These are phyloP conservation scores for Corymbia citriodora DNA, from an alignment of 441 rosid species.

Conservation along the genomic window DNA sequence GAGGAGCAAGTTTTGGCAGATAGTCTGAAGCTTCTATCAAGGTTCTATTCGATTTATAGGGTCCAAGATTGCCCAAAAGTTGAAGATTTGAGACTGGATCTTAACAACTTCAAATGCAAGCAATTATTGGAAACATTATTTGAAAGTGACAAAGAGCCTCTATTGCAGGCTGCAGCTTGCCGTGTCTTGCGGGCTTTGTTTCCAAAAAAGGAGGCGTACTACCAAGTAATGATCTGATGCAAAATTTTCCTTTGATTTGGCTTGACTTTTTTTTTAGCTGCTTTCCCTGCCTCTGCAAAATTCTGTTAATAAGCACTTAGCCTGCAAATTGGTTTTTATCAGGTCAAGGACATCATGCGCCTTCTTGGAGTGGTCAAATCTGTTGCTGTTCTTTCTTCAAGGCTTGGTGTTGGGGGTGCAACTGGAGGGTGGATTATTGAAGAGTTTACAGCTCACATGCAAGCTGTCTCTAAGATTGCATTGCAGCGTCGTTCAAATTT, in stretches of 20 bases:
- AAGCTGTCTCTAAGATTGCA: slow-evolving; percentile 98
- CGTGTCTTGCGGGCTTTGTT: slow-evolving; percentile 86
- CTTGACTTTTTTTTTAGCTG: neutral
- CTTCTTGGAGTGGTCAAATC: slow-evolving; percentile 98
- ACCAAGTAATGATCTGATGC: slow-evolving; percentile 50
- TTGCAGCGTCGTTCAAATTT: slow-evolving; percentile 91
- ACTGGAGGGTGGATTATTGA: slow-evolving; percentile 87
- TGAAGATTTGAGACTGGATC: slow-evolving; percentile 53
- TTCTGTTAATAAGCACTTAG: neutral
- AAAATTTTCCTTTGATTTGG: neutral
- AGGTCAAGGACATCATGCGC: slow-evolving; percentile 96
- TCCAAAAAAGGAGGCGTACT: slow-evolving; percentile 79
- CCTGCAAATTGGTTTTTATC: slow-evolving; percentile 8
- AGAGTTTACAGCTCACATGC: slow-evolving; percentile 98
- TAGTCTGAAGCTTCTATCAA: slow-evolving; percentile 88
- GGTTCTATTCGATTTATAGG: slow-evolving; percentile 54
- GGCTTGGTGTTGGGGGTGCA: slow-evolving; percentile 76
- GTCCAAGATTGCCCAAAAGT: slow-evolving; percentile 33
- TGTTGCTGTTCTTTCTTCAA: slow-evolving; percentile 68
- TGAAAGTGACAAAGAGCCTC: slow-evolving; percentile 91
- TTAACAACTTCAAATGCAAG: slow-evolving; percentile 76
- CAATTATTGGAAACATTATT: slow-evolving; percentile 75
- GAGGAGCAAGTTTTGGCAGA: slow-evolving; percentile 98
- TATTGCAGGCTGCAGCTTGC: slow-evolving; percentile 94
- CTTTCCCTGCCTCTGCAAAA: neutral